Evolutionary conservation across 1,284 basidiomycete species (phyloP), one percentile per base, ranked within the genome.

Genomic region (Neonothopanus nambi): DNA sequence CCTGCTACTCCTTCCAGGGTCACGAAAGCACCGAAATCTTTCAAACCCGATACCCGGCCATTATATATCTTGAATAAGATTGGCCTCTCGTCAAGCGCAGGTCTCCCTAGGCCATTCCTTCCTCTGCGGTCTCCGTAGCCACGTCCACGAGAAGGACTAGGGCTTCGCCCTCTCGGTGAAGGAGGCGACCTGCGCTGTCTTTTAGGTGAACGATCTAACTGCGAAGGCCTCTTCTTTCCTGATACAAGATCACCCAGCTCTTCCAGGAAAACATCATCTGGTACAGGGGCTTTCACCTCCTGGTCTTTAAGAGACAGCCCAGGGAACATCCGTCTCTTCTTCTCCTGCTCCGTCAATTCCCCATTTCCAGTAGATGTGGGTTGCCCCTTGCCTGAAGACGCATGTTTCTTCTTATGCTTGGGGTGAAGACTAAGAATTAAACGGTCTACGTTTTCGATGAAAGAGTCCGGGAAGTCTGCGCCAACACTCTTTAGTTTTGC

Each of bases 1-100:
- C 94, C 95, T 13, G 77, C 73, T 46, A 99, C 74, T 38, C 95
- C 96, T 60, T 98, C 94, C 3, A 99, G 71, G 24, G 82, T 81
- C 45, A 98, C 89, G 65, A 99, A 99, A 0, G 93, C 95, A 50
- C 96, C 96, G 69, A 98, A 99, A 61, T 99, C 96, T 68, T 93
- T 94, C 65, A 98, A 66, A 17, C 89, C 86, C 5, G 89, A 81
- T 21, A 99, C 88, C 54, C 84, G 87, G 6, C 95, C 96, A 55
- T 84, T 79, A 72, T 99, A 99, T 43, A 98, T 94, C 77, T 98
- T 98, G 84, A 89, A 98, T 37, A 98, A 68, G 1, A 98, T 76
- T 0, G 97, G 95, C 48, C 78, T 78, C 38, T 96, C 92, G 67
- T 99, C 94, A 41, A 89, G 47, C 21, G 65, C 63, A 8, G 70